A percentile compares a stretch with the other conserved stretches of the same genome.
phyloP scores from a whole-genome alignment of 306 rosid genomes.

The Carpinus fangiana region DNA sequence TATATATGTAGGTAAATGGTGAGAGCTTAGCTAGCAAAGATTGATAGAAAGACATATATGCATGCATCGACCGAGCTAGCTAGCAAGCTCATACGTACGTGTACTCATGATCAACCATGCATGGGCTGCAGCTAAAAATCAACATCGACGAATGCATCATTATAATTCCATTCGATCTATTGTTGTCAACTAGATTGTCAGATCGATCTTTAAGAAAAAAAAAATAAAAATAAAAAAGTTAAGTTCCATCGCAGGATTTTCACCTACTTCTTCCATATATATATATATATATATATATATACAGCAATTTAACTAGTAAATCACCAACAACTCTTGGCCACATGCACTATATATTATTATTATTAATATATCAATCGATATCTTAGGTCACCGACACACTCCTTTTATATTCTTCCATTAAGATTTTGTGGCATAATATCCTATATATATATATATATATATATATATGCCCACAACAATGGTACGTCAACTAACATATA shows the following conservation, averaged over 20 bases:
- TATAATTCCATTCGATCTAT: too few relatives aligned
- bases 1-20: too few relatives aligned
- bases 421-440: neutral
- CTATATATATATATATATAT: neutral
- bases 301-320: neutral
- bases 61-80: too few relatives aligned
- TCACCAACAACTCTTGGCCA: neutral
- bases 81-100: too few relatives aligned
- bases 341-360: too few relatives aligned
- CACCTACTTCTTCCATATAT: neutral
- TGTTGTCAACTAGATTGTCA: too few relatives aligned
- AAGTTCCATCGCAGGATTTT: neutral
- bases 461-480: neutral
- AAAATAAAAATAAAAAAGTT: neutral
- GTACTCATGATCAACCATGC: too few relatives aligned
- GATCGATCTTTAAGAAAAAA: too few relatives aligned
- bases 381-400: conserved; percentile 15
- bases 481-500: conserved; percentile 21
- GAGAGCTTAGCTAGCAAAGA: too few relatives aligned
- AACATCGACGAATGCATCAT: too few relatives aligned
- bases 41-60: too few relatives aligned
- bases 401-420: conserved; percentile 2
- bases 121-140: too few relatives aligned
- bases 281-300: neutral
- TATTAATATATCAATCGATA: neutral